Percentiles rank a stretch among this genome's conserved stretches.
Evolutionary conservation across 768 basidiomycete genomes (phyloP).

Genomic region (Russula vinacea): DNA sequence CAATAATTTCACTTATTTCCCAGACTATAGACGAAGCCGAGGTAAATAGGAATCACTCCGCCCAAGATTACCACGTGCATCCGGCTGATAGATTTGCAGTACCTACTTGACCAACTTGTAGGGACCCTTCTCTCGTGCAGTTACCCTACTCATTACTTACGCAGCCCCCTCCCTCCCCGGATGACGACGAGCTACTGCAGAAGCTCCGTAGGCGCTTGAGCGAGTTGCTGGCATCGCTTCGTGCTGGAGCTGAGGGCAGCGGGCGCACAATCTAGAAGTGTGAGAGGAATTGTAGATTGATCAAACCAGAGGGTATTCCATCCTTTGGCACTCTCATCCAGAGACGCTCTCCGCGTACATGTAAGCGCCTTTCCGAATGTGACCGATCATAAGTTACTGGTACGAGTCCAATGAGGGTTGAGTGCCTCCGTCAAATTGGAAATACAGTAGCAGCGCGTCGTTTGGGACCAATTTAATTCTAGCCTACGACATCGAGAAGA

Average conservation of each 20-base stretch:
- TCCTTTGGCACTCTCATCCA: too few relatives aligned
- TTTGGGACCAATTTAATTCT: too few relatives aligned
- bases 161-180: constrained; percentile 31
- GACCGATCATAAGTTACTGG: too few relatives aligned
- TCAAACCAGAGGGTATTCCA: too few relatives aligned
- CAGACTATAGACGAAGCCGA: constrained; percentile 34
- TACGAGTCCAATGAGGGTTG: too few relatives aligned
- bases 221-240: constrained; percentile 28
- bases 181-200: constrained; percentile 30
- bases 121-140: neutral
- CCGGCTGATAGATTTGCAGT: constrained; percentile 18
- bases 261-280: constrained; percentile 2
- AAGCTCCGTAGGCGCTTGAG: constrained; percentile 30
- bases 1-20: neutral
- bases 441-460: too few relatives aligned
- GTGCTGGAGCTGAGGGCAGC: constrained; percentile 30
- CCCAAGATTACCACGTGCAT: neutral
- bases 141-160: neutral
- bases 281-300: neutral
- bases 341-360: too few relatives aligned
- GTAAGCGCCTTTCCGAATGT: too few relatives aligned
- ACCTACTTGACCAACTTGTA: constrained; percentile 33
- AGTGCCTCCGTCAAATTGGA: too few relatives aligned
- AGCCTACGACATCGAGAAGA: too few relatives aligned
- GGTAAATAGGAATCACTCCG: constrained; percentile 17